Evolutionary conservation across 1,284 basidiomycete genomes (phyloP), one percentile per base, ranked within the genome.

Genomic region (Irpex sp.): DNA sequence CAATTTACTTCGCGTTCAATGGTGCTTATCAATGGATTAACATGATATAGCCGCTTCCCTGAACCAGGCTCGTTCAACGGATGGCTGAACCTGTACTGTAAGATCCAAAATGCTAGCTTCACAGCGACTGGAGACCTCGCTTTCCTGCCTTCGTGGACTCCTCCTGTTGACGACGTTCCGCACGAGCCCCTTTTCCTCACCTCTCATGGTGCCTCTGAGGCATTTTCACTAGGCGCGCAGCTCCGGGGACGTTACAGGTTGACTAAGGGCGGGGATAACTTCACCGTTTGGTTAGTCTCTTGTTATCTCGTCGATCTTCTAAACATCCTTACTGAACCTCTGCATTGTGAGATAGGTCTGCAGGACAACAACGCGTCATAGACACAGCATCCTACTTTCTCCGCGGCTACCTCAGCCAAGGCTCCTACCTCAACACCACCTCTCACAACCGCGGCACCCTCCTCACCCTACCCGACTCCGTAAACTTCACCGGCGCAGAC

Each of bases 331-430:
- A 15, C 55, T 17, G 9, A 37, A 52, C 17, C 9, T 21, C 48
- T 31, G 17, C 51, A 19, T n/a, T 17, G 19, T 19, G 54, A 40
- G 36, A 13, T 26, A 81, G 79, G 79, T 68, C 78, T 34, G 79
- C 79, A 0, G 67, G 71, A 1, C 76, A 81, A 67, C 79, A 80
- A 62, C 76, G 79, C 15, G 74, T 75, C 8, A 60, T 81, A 19
- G 80, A 80, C 63, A 81, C 79, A 0, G 75, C 79, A 0, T 73
- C 71, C 0, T 78, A 74, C 65, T 80, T 79, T 63, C 48, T 77
- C 0, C 73, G 75, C 3, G 80, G 80, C 2, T 81, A 81, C 62
- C 75, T 81, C 36, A 77, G 77, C 0, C 76, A 78, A 56, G 80
- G 79, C 3, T 77, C 77, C 64, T 81, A 80, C 59, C 63, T 77